Conservation (phyloP, 306 rosid species). For the Quercus bicolor region DNA sequence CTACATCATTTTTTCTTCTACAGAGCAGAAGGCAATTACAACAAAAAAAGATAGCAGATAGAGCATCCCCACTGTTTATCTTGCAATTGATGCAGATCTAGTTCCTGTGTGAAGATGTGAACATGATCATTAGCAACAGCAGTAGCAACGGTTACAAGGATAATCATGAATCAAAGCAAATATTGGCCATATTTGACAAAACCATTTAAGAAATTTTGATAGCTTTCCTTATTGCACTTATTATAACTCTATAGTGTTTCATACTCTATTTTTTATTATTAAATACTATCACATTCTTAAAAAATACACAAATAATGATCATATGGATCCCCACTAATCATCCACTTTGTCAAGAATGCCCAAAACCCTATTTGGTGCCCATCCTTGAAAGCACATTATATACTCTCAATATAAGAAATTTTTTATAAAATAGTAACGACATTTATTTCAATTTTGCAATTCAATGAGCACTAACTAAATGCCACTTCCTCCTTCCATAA, state of each 20-base stretch:
- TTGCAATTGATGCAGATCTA: slow-evolving; percentile 14
- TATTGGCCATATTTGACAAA: background rate
- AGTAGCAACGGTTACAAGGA: background rate
- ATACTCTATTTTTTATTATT: background rate
- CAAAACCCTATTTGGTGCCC: no score
- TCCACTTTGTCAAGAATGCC: background rate
- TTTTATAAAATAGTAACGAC: no score
- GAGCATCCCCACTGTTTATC: background rate
- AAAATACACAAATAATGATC: background rate
- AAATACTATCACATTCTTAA: background rate
- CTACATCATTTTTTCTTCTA: background rate
- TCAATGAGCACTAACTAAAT: no score
- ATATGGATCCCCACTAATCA: background rate
- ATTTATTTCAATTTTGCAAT: no score
- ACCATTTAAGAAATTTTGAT: background rate
- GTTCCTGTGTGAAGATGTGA: slow-evolving; percentile 26
- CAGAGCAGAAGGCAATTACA: background rate
- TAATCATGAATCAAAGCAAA: background rate
- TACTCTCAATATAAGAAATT: no score
- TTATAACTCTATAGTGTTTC: background rate
- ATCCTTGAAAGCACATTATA: no score
- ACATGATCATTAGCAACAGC: background rate
- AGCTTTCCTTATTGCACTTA: background rate
- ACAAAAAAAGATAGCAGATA: background rate
- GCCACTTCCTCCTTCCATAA: no score